A percentile compares a stretch with the other conserved stretches of the same genome.
These are phyloP conservation scores for Aphanomyces stellatus DNA, from an alignment of 352 stramenopile genomes.

Conservation along the genomic window DNA sequence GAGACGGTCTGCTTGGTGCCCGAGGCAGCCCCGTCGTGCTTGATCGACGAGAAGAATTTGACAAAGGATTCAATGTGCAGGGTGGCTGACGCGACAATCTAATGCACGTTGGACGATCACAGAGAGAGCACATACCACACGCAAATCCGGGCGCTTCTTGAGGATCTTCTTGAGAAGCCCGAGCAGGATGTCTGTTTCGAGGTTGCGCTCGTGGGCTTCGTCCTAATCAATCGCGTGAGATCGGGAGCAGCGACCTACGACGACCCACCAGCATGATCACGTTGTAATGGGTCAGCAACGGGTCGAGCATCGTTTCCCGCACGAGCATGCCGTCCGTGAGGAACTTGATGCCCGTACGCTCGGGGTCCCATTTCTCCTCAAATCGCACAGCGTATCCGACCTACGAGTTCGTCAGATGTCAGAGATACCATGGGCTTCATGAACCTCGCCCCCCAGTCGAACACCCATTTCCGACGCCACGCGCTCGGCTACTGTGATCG, in stretches of 20 bases:
- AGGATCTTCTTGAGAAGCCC: conserved; percentile 96
- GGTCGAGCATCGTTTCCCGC: conserved; percentile 87
- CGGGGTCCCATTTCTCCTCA: conserved; percentile 87
- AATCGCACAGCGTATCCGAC: conserved; percentile 99
- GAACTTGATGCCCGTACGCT: conserved; percentile 95
- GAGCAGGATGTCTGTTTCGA: conserved; percentile 91
- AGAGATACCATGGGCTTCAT: background rate
- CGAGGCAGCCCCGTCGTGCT: conserved; percentile 25
- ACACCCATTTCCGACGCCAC: conserved; percentile 97
- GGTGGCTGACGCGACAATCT: conserved; percentile 70
- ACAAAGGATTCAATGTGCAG: conserved; percentile 83
- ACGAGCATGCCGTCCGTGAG: conserved; percentile 99
- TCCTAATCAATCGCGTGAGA: conserved; percentile 39
- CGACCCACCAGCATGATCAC: conserved; percentile 64
- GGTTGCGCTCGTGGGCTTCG: conserved; percentile 91
- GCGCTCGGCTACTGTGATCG: conserved; percentile 96
- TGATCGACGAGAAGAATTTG: conserved; percentile 80
- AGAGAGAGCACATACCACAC: conserved; percentile 53
- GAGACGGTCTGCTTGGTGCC: conserved; percentile 26
- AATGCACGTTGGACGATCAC: background rate
- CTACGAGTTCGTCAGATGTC: conserved; percentile 13
- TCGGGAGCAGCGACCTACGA: background rate
- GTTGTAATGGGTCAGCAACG: conserved; percentile 63
- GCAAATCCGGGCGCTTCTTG: conserved; percentile 73
- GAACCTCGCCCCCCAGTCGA: conserved; percentile 86